Conservation (phyloP, 2,329 filamentous ascomycete species). For the Claviceps digitariae region DNA sequence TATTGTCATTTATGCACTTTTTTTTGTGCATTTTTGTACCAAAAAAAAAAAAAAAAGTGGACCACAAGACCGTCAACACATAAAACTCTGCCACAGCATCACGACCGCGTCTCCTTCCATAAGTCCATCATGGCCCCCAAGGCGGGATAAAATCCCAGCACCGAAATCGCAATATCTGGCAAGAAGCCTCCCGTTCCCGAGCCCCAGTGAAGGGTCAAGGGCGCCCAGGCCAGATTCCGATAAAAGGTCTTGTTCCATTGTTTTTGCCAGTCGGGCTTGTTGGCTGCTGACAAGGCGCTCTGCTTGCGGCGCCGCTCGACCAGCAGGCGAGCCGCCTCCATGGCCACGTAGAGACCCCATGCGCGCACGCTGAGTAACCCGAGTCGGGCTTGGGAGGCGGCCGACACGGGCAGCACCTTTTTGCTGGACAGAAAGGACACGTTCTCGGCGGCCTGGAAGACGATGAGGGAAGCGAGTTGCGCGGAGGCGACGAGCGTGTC, state of each 20-base stretch:
- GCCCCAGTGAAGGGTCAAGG: conserved; percentile 76
- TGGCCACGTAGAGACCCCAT: conserved; percentile 65
- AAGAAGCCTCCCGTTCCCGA: conserved; percentile 43
- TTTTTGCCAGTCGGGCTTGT: conserved; percentile 28
- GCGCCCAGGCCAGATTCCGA: conserved; percentile 63
- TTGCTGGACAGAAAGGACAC: conserved; percentile 62
- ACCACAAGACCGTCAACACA: no score
- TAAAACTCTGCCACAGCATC: no score
- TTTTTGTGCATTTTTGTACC: no score
- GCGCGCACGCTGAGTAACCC: conserved; percentile 63
- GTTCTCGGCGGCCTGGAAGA: conserved; percentile 76
- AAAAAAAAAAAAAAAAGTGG: no score
- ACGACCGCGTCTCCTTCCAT: conserved; percentile 25
- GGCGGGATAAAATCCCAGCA: conserved; percentile 31
- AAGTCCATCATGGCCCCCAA: conserved; percentile 30
- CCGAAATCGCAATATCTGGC: conserved; percentile 26
- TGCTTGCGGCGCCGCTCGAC: conserved; percentile 29
- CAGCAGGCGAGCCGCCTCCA: conserved; percentile 58
- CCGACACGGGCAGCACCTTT: conserved; percentile 49
- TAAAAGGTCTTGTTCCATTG: conserved; percentile 54
- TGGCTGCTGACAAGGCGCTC: conserved; percentile 6
- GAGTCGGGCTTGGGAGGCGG: conserved; percentile 44
- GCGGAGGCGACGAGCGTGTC: conserved; percentile 44
- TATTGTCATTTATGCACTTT: no score
- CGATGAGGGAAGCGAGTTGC: conserved; percentile 53